Evolutionary conservation across 2,329 filamentous ascomycete species (phyloP).

Genomic region (Fusarium newnesense): DNA sequence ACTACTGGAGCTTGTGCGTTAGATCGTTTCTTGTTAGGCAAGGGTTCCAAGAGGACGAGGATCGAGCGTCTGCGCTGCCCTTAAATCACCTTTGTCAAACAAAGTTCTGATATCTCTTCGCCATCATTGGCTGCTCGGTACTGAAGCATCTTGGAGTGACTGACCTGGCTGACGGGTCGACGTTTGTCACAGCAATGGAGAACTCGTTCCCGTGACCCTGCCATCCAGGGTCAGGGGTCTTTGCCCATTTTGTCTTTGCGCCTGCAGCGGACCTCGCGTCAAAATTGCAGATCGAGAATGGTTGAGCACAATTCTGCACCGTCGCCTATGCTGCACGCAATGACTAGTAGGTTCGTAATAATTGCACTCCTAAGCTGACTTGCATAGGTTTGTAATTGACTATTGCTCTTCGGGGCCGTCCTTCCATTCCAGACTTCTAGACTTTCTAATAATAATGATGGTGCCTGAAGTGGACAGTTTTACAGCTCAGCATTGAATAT

Average conservation of each 20-base stretch:
- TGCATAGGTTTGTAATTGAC: background rate
- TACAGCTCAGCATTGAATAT: background rate
- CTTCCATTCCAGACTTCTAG: background rate
- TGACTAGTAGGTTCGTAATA: background rate
- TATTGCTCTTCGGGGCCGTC: background rate
- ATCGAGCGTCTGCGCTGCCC: constrained; percentile 7
- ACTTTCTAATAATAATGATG: background rate
- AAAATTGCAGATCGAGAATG: constrained; percentile 25
- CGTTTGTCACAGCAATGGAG: constrained; percentile 17
- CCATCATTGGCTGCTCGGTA: constrained; percentile 17
- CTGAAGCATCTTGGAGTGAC: constrained; percentile 17
- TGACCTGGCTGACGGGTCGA: constrained; percentile 1
- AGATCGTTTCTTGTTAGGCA: constrained; percentile 11
- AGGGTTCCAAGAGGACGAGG: constrained; percentile 5
- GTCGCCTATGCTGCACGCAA: constrained; percentile 2
- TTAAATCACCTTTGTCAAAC: constrained; percentile 15
- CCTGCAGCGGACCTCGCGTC: constrained; percentile 30
- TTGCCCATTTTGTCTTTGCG: constrained; percentile 14
- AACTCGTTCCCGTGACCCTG: constrained; percentile 13
- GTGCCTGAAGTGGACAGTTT: background rate
- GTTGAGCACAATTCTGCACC: constrained; percentile 18
- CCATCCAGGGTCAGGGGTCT: constrained; percentile 23
- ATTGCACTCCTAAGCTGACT: constrained; percentile 9
- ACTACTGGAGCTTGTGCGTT: constrained; percentile 20
- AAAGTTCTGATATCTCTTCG: constrained; percentile 11